phyloP scores from a whole-genome alignment of 2,329 filamentous ascomycete genomes.

The Teratosphaeria nubilosa region DNA sequence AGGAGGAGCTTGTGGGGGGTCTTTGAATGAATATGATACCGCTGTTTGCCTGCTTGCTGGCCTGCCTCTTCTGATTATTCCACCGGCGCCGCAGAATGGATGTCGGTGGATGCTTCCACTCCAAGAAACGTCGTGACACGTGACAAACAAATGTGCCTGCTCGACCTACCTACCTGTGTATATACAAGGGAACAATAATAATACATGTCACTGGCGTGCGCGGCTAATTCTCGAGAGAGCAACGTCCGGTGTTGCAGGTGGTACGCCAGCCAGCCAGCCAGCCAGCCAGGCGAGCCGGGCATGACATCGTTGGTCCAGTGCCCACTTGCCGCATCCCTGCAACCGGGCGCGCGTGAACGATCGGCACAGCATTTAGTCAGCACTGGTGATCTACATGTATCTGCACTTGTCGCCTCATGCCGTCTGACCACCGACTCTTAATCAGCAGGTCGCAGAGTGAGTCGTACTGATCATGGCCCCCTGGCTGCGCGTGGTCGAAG shows the following conservation, averaged over 20 bases:
- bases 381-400: neutral
- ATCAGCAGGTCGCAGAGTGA: neutral
- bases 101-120: neutral
- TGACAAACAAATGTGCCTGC: neutral
- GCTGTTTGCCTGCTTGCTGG: neutral
- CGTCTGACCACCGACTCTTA: too few species aligned
- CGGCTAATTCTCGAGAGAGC: too few species aligned
- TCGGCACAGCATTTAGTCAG: neutral
- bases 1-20: too few species aligned
- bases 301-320: neutral
- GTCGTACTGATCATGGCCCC: constrained; percentile 14
- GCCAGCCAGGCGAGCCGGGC: too few species aligned
- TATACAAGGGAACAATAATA: neutral
- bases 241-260: too few species aligned
- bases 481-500: constrained; percentile 32
- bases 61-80: neutral
- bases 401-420: too few species aligned
- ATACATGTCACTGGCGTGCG: neutral
- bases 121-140: neutral
- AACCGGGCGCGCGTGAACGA: neutral
- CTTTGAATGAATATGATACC: too few species aligned
- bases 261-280: too few species aligned
- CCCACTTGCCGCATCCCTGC: neutral
- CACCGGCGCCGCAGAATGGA: too few species aligned
- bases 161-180: neutral